Evolutionary conservation across 139 green algal species (phyloP).

Genomic region (Diplosphaera chodatii): DNA sequence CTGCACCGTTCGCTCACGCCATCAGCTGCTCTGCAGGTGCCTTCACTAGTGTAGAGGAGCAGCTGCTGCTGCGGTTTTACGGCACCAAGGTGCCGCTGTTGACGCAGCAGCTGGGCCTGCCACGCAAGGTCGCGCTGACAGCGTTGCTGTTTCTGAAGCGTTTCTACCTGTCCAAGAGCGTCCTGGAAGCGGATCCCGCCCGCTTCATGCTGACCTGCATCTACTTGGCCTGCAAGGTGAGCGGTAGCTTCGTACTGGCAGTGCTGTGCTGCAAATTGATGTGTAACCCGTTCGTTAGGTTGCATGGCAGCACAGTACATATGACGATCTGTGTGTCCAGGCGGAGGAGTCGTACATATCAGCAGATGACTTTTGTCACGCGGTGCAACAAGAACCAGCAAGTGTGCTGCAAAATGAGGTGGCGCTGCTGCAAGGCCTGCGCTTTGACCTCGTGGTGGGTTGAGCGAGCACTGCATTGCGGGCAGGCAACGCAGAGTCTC

Average conservation of each 20-base stretch:
- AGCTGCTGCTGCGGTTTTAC: constrained; percentile 42
- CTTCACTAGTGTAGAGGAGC: constrained; percentile 30
- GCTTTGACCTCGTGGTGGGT: constrained; percentile 67
- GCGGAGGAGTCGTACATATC: constrained; percentile 73
- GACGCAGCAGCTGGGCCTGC: constrained; percentile 40
- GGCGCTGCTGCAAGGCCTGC: constrained; percentile 50
- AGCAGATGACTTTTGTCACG: constrained; percentile 54
- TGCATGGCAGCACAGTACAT: no score
- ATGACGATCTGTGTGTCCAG: no score
- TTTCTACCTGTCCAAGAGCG: constrained; percentile 53
- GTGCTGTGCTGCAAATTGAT: no score
- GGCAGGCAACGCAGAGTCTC: no score
- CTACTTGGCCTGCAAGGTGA: constrained; percentile 77
- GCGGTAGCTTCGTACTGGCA: no score
- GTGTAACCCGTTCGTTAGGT: no score
- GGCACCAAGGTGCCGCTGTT: constrained; percentile 32
- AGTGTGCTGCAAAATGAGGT: constrained; percentile 28
- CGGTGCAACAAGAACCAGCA: constrained; percentile 45
- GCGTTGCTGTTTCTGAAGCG: constrained; percentile 67
- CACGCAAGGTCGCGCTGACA: constrained; percentile 57
- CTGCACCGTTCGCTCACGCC: no score
- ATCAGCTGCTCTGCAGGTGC: constrained; percentile 4
- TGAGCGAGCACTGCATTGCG: no score
- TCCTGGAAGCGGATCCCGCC: constrained; percentile 60
- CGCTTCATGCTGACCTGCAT: constrained; percentile 68